Conservation (phyloP, 73 alveolate species). For the Tetrahymena borealis region DNA sequence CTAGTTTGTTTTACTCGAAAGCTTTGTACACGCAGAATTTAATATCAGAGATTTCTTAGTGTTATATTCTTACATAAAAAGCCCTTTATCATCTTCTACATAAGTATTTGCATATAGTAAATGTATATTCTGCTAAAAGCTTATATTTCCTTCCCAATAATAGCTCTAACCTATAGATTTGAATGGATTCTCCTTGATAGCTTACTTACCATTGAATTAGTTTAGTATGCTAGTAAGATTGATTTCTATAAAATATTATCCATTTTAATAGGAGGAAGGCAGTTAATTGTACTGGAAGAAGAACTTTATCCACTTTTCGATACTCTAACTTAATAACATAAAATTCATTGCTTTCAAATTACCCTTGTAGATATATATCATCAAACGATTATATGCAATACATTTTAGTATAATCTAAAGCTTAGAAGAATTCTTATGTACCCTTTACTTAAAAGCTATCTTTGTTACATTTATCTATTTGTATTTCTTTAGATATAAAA, state of each 20-base stretch:
- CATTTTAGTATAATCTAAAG: not conserved
- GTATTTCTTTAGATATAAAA: not conserved
- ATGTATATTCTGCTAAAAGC: not conserved
- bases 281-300: no score
- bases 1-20: not conserved
- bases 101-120: not conserved
- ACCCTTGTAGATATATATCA: not conserved
- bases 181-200: not conserved
- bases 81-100: not conserved
- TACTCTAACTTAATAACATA: not conserved
- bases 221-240: not conserved
- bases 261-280: no score
- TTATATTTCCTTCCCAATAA: not conserved
- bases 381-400: not conserved
- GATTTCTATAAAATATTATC: not conserved
- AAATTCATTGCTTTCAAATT: not conserved
- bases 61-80: not conserved
- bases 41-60: not conserved
- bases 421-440: not conserved
- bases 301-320: no score
- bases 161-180: not conserved
- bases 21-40: not conserved
- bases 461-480: no score
- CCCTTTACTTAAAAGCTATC: not conserved
- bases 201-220: not conserved